These are phyloP conservation scores for Conticribra guillardii DNA, from an alignment of 108 stramenopile species.

Conservation along the genomic window DNA sequence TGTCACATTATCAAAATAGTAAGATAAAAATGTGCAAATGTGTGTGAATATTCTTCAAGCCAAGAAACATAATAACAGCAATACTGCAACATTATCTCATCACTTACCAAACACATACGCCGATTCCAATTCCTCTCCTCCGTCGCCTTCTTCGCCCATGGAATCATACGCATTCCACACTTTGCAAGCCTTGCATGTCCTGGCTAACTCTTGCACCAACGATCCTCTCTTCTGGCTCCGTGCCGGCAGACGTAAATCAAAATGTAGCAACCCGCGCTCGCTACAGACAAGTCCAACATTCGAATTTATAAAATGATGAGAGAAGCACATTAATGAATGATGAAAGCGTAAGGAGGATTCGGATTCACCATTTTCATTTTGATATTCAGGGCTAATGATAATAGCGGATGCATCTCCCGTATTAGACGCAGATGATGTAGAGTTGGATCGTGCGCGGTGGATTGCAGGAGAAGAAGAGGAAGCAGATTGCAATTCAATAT, in stretches of 20 bases:
- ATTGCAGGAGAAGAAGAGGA: conserved; percentile 9
- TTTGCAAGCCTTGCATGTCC: conserved; percentile 74
- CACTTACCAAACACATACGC: conserved; percentile 75
- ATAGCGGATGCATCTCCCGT: conserved; percentile 40
- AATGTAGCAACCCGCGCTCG: conserved; percentile 72
- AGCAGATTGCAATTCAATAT: conserved; percentile 49
- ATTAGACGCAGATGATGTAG: conserved; percentile 26
- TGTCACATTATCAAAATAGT: neutral
- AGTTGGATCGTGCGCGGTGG: conserved; percentile 28
- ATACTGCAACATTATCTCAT: neutral
- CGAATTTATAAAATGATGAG: conserved; percentile 67
- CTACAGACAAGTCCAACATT: conserved; percentile 78
- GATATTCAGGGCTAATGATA: conserved; percentile 63
- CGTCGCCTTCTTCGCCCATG: conserved; percentile 1
- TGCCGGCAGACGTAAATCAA: conserved; percentile 74
- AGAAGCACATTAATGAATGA: conserved; percentile 72
- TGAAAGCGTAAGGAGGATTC: conserved; percentile 25
- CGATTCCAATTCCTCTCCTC: conserved; percentile 52
- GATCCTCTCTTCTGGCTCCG: conserved; percentile 61
- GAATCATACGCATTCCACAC: conserved; percentile 35
- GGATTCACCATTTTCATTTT: conserved; percentile 38
- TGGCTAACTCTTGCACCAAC: conserved; percentile 38
- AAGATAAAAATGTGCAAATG: too few species aligned
- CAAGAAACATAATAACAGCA: too few species aligned
- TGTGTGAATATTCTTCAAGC: too few species aligned